Evolutionary conservation across 2,329 filamentous ascomycete species (phyloP), one percentile per base, ranked within the genome.

Genomic region (Aspergillaceae sp.): DNA sequence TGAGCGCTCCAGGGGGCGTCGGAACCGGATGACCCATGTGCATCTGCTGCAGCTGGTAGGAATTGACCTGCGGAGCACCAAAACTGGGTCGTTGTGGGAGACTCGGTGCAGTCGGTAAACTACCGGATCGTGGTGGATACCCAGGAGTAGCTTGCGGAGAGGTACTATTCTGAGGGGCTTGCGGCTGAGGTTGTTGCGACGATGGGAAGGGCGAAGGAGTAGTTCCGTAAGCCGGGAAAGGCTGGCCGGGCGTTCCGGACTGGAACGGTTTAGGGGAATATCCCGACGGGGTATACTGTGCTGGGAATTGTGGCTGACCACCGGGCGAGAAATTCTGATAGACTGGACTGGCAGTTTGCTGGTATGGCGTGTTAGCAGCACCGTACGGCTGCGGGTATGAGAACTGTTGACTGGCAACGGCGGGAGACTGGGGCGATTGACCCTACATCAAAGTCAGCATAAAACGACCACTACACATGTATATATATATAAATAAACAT

Each of bases 11-110:
- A 41, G 52, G 42, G 26, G 51, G 54, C 11, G 56, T 47, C 11
- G 57, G 44, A 42, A 58, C 56, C 41, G 67, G 60, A 41, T 73
- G 64, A 57, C 56, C 74, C 75, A 68, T 74, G 67, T 80, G 77
- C 67, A 80, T 70, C 56, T 77, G 74, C 52, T 78, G 75, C 69
- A 80, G 70, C 50, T 76, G 72, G 48, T 72, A 74, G 38, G 73
- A 68, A 55, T 75, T 77, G 48, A 77, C 67, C 46, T 69, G 68
- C 29, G 76, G 74, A 10, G 74, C 73, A 49, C 71, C 73, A 57
- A 82, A 79, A 7, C 73, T 69, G 10, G 80, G 80, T 44, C 80
- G 73, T 52, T 81, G 77, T 3, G 80, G 80, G 38, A 84, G 71
- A 46, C 78, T 76, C 26, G 77, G 72, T 9, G 75, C 74, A 42